Conservation (phyloP, 2,329 filamentous ascomycete genomes). For the Madurella fahalii region DNA sequence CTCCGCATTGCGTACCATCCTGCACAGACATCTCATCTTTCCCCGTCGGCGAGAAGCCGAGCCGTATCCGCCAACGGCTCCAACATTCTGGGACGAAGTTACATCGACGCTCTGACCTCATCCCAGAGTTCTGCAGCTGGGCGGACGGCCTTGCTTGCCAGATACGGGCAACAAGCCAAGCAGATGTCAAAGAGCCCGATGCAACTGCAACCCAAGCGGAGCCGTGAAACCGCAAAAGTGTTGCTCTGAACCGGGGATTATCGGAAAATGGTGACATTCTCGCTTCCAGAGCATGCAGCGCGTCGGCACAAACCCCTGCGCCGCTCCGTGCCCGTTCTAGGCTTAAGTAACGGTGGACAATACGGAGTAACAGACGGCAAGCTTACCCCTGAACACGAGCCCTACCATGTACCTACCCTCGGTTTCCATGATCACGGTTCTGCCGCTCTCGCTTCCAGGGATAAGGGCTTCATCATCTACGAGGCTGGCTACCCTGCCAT, state of each 20-base stretch:
- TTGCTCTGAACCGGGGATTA: neutral
- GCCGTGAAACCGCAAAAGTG: neutral
- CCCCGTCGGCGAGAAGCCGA: too few relatives aligned
- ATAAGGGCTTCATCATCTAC: neutral
- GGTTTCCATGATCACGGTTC: slow-evolving; percentile 8
- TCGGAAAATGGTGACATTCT: neutral
- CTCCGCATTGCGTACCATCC: too few relatives aligned
- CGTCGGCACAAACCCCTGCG: neutral
- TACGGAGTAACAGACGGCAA: neutral
- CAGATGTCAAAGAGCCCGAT: neutral
- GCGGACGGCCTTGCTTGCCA: neutral
- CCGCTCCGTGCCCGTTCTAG: neutral
- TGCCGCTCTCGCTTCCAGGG: slow-evolving; percentile 10
- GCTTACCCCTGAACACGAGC: neutral
- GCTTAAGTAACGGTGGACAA: neutral
- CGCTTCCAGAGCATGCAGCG: neutral
- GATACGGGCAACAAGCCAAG: neutral
- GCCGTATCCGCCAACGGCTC: neutral
- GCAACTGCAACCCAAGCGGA: too few relatives aligned
- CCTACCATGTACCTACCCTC: neutral
- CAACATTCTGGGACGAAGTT: neutral
- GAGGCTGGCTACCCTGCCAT: neutral
- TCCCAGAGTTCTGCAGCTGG: neutral
- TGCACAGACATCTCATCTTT: too few relatives aligned
- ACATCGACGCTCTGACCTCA: neutral